Base-by-base conservation (phyloP, 179 eudicot species). In the Carnegiea gigantea region DNA sequence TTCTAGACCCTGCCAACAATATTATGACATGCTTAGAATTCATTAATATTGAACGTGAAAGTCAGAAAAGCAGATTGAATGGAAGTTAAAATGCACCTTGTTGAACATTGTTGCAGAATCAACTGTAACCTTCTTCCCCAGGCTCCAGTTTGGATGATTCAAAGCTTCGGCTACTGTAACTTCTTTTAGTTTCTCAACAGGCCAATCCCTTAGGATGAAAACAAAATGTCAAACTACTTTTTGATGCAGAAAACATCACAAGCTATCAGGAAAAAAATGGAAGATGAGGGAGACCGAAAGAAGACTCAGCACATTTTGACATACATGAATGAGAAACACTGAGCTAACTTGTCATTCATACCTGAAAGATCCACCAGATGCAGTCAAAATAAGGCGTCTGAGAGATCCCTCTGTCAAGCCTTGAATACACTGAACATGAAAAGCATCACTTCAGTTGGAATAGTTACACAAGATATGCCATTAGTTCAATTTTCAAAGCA, bases 341-440 rank as follows among this genome's bases (percentile, higher is more conserved):
- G 65, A 38, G 65, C 36, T 73, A 43, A 62, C 36, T 82, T 75
- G 40, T 70, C n/a, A 36, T 54, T 77, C 65, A 76, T 24, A 95
- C 99, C 99, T 95, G 90, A 97, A 97, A 81, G 99, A 90, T 75
- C 99, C 99, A 21, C 99, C 99, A 64, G 99, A 97, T 30, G 99
- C 99, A 48, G 99, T 97, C 86, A 97, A 89, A 80, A 97, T 92
- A 78, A 97, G 86, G 68, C 98, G 98, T 83, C 99, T 91, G 51
- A 97, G 92, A 79, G 97, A 94, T 88, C 98, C 98, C 84, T 97
- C 99, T 30, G 99, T 93, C 89, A 97, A 90, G 46, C 99, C 99
- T 89, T 97, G 99, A 59, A 97, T 97, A 85, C 99, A 97, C 99
- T 97, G 89, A 71, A 89, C 73, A 73, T 53, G 65, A 80, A 62